These are phyloP conservation scores for Fusarium sublunatum DNA, from an alignment of 2,329 filamentous ascomycete genomes.

Conservation along the genomic window DNA sequence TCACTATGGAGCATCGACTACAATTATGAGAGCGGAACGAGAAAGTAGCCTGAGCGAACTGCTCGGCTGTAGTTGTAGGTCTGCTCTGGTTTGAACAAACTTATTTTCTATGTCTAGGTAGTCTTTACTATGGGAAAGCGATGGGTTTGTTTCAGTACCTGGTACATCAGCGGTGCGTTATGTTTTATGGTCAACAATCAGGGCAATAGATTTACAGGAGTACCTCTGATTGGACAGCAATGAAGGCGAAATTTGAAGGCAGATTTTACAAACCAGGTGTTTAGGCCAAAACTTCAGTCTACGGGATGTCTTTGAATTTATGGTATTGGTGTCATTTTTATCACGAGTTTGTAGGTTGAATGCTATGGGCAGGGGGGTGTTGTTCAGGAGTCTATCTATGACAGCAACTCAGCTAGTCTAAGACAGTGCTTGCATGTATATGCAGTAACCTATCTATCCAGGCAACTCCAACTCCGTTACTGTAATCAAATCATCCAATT, in stretches of 20 bases:
- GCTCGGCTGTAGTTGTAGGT: not conserved
- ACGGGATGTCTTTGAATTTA: constrained; percentile 10
- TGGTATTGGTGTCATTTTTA: not conserved
- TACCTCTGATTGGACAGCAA: constrained; percentile 10
- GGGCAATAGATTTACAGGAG: constrained; percentile 19
- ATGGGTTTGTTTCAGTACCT: constrained; percentile 24
- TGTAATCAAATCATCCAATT: not conserved
- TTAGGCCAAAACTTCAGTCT: not conserved
- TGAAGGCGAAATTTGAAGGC: constrained; percentile 1
- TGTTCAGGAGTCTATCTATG: not conserved
- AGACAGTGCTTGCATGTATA: not conserved
- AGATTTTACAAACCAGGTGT: not conserved
- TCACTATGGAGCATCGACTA: constrained; percentile 71
- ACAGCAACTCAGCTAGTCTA: not conserved
- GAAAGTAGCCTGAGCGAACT: constrained; percentile 34
- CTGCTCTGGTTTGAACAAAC: constrained; percentile 1
- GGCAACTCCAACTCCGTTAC: not conserved
- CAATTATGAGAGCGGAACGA: constrained; percentile 60
- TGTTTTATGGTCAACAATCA: constrained; percentile 18
- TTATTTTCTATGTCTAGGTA: constrained; percentile 11
- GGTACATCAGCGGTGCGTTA: constrained; percentile 29
- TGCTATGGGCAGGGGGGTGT: not conserved
- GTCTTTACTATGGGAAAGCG: constrained; percentile 19
- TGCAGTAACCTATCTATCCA: not conserved
- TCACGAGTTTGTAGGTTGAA: not conserved